A percentile compares a stretch with the other conserved stretches of the same genome.
phyloP scores from a whole-genome alignment of 2,329 filamentous ascomycete species.

The Aspergillus alliaceus region DNA sequence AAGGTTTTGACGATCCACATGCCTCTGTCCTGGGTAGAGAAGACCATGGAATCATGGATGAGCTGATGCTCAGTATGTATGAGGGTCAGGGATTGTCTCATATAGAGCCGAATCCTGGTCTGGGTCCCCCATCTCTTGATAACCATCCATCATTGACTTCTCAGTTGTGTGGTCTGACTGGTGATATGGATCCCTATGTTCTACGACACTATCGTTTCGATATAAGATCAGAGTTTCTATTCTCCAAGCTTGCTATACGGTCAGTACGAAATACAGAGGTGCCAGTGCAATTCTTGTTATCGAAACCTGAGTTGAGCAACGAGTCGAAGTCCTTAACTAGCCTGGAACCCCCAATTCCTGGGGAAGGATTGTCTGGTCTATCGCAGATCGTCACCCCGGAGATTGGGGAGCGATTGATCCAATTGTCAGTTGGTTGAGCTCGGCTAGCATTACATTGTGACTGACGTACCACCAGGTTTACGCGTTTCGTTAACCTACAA shows the following conservation, averaged over 20 bases:
- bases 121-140: background rate
- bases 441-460: background rate
- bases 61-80: background rate
- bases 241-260: conserved; percentile 6
- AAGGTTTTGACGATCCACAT: background rate
- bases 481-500: background rate
- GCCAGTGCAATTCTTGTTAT: conserved; percentile 4
- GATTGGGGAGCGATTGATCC: background rate
- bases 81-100: background rate
- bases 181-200: conserved; percentile 9
- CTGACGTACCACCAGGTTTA: background rate
- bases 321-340: background rate
- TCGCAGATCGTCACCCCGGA: background rate
- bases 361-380: background rate
- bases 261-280: background rate
- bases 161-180: conserved; percentile 3
- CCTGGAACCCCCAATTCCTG: background rate
- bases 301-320: background rate
- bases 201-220: conserved; percentile 4
- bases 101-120: background rate
- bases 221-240: background rate
- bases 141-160: background rate
- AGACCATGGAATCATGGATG: background rate
- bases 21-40: background rate
- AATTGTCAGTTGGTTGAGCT: background rate